These are phyloP conservation scores for Cutaneotrichosporon cutaneum DNA, from an alignment of 1,284 basidiomycete genomes.

Conservation along the genomic window DNA sequence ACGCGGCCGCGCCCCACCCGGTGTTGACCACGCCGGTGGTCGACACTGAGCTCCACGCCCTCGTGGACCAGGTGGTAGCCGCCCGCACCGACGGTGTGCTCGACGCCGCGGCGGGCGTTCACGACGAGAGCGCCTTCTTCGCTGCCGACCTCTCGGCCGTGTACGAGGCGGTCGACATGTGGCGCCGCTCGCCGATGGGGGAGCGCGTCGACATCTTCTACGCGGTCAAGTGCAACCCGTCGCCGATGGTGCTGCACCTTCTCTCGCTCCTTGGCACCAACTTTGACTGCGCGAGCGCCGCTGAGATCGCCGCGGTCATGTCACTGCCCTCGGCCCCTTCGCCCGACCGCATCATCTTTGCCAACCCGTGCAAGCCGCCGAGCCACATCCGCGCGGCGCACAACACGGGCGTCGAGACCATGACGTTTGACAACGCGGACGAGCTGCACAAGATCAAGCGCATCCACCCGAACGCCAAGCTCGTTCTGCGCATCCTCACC, in stretches of 20 bases:
- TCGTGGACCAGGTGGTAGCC: constrained; percentile 38
- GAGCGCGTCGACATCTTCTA: constrained; percentile 85
- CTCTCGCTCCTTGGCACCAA: constrained; percentile 85
- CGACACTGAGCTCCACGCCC: constrained; percentile 38
- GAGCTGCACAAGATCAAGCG: constrained; percentile 94
- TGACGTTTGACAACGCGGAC: constrained; percentile 98
- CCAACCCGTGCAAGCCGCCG: constrained; percentile 97
- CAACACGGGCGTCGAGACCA: constrained; percentile 75
- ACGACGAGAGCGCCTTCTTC: constrained; percentile 85
- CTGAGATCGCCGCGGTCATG: constrained; percentile 84
- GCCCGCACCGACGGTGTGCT: constrained; percentile 23
- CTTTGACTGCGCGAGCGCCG: constrained; percentile 98
- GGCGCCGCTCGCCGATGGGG: constrained; percentile 71
- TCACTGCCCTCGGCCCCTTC: constrained; percentile 61
- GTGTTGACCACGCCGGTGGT: constrained; percentile 30
- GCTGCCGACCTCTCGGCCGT: constrained; percentile 90
- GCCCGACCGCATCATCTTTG: constrained; percentile 80
- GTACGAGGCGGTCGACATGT: constrained; percentile 80
- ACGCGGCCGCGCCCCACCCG: constrained; percentile 18
- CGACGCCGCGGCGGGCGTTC: constrained; percentile 23
- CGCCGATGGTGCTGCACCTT: constrained; percentile 86
- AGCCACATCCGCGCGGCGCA: constrained; percentile 88
- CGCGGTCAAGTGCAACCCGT: constrained; percentile 97
- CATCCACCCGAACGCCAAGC: constrained; percentile 75
- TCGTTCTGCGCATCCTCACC: constrained; percentile 91